Evolutionary conservation across 768 basidiomycete genomes (phyloP).

Genomic region (Leccinum broughii): DNA sequence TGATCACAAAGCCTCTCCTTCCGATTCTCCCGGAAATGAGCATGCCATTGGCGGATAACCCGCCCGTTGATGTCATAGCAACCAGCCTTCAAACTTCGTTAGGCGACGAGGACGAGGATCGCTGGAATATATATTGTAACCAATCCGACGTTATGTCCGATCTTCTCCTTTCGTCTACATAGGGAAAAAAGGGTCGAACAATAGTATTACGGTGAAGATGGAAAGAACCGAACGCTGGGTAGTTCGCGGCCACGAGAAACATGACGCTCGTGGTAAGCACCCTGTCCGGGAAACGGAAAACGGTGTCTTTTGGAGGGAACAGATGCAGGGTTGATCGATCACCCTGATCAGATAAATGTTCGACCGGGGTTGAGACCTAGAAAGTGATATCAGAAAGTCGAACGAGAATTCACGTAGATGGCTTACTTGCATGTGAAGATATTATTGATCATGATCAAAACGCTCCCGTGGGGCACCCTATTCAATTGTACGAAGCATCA

Average conservation of each 20-base stretch:
- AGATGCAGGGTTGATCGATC: not conserved
- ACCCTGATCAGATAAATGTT: not conserved
- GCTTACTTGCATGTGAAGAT: not conserved
- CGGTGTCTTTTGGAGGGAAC: not conserved
- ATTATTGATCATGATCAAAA: conserved; percentile 13
- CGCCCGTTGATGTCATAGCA: not conserved
- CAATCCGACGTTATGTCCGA: not conserved
- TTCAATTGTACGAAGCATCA: not conserved
- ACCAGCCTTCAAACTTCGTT: not conserved
- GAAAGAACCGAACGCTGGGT: not conserved
- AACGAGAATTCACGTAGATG: not conserved
- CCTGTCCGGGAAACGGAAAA: not conserved
- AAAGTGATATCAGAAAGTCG: not conserved
- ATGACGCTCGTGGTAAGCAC: not conserved
- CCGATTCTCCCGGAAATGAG: not conserved
- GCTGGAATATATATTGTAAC: not conserved
- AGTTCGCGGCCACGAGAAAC: not conserved
- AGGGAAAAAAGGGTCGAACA: not conserved
- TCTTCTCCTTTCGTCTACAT: not conserved
- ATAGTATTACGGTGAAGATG: conserved; percentile 1
- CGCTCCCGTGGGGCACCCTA: not conserved
- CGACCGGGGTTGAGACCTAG: not conserved
- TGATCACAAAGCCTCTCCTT: not conserved
- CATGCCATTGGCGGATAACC: not conserved
- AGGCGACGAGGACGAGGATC: not conserved